Percentiles rank a stretch among this genome's conserved stretches.
phyloP scores from a whole-genome alignment of 2,329 filamentous ascomycete species.

The Aspergillus novofumigatus region DNA sequence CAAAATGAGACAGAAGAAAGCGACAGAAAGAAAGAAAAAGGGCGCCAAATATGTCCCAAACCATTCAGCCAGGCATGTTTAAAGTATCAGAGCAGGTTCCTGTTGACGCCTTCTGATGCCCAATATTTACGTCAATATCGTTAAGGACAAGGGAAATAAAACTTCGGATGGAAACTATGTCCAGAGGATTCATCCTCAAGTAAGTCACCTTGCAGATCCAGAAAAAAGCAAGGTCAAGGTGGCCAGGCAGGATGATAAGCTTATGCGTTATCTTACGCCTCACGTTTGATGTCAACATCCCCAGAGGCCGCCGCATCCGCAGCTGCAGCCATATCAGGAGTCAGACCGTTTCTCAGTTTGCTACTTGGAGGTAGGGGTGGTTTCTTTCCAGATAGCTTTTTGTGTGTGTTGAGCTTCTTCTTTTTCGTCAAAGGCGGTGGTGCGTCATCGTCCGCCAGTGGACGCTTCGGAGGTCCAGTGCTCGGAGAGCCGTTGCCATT shows the following conservation, averaged over 20 bases:
- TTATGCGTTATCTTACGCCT: constrained; percentile 26
- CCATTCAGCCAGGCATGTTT: constrained; percentile 13
- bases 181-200: constrained; percentile 9
- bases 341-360: constrained; percentile 41
- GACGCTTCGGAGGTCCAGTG: constrained; percentile 33
- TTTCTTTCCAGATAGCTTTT: constrained; percentile 35
- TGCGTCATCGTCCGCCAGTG: constrained; percentile 40
- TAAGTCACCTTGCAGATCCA: constrained; percentile 8
- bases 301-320: constrained; percentile 21
- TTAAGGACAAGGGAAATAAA: constrained; percentile 9
- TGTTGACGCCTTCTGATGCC: constrained; percentile 25
- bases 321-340: constrained; percentile 28
- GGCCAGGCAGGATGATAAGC: not conserved
- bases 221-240: not conserved
- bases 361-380: constrained; percentile 31
- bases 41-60: constrained; percentile 18
- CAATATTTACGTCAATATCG: constrained; percentile 25
- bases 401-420: constrained; percentile 43
- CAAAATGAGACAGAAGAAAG: constrained; percentile 8
- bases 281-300: constrained; percentile 33
- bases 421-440: constrained; percentile 46
- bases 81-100: constrained; percentile 15
- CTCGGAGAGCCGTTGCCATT: constrained; percentile 37
- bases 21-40: constrained; percentile 12
- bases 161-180: constrained; percentile 16